A percentile compares a stretch with the other conserved stretches of the same genome.
These are phyloP conservation scores for Blastobotrys proliferans DNA, from an alignment of 1,139 yeast species.

Conservation along the genomic window DNA sequence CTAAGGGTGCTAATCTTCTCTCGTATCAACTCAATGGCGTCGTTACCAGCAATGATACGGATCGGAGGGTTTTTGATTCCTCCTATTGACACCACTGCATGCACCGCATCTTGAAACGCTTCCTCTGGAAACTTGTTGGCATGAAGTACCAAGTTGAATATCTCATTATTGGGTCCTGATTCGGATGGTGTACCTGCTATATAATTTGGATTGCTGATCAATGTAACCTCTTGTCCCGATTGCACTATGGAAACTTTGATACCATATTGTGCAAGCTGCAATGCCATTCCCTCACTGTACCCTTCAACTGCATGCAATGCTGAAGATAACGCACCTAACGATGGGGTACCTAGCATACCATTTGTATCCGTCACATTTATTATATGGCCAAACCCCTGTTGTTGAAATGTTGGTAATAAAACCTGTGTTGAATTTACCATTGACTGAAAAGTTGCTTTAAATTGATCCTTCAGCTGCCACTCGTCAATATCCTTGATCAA, in stretches of 20 bases:
- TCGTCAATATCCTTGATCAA: constrained; percentile 32
- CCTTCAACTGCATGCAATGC: constrained; percentile 36
- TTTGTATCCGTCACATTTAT: constrained; percentile 32
- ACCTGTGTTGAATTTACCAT: constrained; percentile 32
- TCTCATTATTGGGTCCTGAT: constrained; percentile 20
- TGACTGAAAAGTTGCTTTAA: constrained; percentile 29
- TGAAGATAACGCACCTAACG: constrained; percentile 28
- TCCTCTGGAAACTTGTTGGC: constrained; percentile 26
- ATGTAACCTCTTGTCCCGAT: constrained; percentile 29
- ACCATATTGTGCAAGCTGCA: constrained; percentile 28
- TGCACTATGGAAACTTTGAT: constrained; percentile 34
- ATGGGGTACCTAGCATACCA: constrained; percentile 34
- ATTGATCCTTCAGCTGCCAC: constrained; percentile 32
- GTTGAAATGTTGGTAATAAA: constrained; percentile 28
- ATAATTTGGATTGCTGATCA: constrained; percentile 27
- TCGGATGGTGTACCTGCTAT: constrained; percentile 21
- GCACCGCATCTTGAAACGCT: constrained; percentile 26
- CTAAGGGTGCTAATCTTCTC: constrained; percentile 30
- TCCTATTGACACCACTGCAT: constrained; percentile 30
- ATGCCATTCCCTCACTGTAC: constrained; percentile 33
- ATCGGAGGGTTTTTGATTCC: constrained; percentile 35
- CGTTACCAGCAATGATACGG: constrained; percentile 30
- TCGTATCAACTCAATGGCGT: constrained; percentile 30
- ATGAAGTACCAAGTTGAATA: constrained; percentile 21
- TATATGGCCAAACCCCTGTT: constrained; percentile 31